phyloP scores from a whole-genome alignment of 2,329 filamentous ascomycete species.

The Alternaria sp. region DNA sequence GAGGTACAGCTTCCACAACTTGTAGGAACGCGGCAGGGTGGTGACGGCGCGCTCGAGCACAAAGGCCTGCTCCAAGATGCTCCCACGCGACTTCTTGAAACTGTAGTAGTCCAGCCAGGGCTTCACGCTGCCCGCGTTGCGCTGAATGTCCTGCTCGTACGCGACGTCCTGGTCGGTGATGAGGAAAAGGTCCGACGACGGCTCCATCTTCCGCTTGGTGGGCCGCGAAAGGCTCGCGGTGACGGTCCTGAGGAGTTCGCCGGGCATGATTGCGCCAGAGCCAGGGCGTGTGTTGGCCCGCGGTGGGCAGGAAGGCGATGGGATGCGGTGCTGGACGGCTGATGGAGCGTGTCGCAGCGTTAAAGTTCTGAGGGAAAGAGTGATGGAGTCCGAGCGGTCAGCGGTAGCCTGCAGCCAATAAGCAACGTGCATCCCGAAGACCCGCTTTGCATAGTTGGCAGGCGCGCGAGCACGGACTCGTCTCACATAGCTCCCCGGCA shows the following conservation, averaged over 20 bases:
- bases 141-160: slow-evolving; percentile 95
- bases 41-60: slow-evolving; percentile 89
- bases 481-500: slow-evolving; percentile 23
- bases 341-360: slow-evolving; percentile 37
- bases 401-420: slow-evolving; percentile 21
- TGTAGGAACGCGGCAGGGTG: slow-evolving; percentile 92
- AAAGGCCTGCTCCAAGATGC: slow-evolving; percentile 82
- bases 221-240: slow-evolving; percentile 47
- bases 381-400: slow-evolving; percentile 22
- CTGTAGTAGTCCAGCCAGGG: slow-evolving; percentile 96
- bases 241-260: slow-evolving; percentile 52
- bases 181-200: slow-evolving; percentile 49
- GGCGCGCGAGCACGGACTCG: slow-evolving; percentile 25
- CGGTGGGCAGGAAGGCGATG: slow-evolving; percentile 38
- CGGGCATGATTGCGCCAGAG: slow-evolving; percentile 53
- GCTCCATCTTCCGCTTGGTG: slow-evolving; percentile 47
- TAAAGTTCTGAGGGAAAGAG: slow-evolving; percentile 28
- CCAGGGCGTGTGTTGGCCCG: slow-evolving; percentile 40
- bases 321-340: slow-evolving; percentile 24
- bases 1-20: slow-evolving; percentile 98
- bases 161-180: slow-evolving; percentile 87
- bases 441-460: slow-evolving; percentile 25
- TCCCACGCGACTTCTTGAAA: slow-evolving; percentile 88
- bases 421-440: slow-evolving; percentile 1
- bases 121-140: slow-evolving; percentile 84